These are phyloP conservation scores for Anaeromyces robustus DNA, from an alignment of 192 early-diverging fungal species.

Conservation along the genomic window DNA sequence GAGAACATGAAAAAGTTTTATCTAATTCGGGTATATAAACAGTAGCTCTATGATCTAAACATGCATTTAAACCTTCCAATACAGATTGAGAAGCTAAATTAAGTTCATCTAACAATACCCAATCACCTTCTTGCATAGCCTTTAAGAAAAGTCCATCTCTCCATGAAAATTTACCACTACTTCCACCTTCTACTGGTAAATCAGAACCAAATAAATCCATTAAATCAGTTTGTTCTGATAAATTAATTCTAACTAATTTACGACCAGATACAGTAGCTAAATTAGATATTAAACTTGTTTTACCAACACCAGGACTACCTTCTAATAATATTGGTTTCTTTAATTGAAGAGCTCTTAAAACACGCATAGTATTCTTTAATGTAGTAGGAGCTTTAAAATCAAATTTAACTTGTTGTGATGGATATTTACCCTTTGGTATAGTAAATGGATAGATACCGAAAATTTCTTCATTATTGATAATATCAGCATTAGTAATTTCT, in stretches of 20 bases:
- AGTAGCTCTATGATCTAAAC: slow-evolving; percentile 88
- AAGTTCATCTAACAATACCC: slow-evolving; percentile 94
- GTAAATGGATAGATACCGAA: slow-evolving; percentile 70
- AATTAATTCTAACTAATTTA: slow-evolving; percentile 80
- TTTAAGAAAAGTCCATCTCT: slow-evolving; percentile 91
- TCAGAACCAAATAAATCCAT: slow-evolving; percentile 98
- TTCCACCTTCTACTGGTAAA: slow-evolving; percentile 83
- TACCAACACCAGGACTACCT: slow-evolving; percentile 95
- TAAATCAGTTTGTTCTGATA: slow-evolving; percentile 95
- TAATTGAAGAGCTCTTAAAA: slow-evolving; percentile 80
- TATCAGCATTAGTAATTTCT: not conserved
- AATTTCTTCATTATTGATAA: slow-evolving; percentile 21
- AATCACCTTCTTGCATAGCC: slow-evolving; percentile 89
- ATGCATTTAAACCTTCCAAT: slow-evolving; percentile 95
- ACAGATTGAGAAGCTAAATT: slow-evolving; percentile 98
- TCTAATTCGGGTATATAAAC: slow-evolving; percentile 96
- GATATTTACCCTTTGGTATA: slow-evolving; percentile 44
- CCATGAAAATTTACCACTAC: slow-evolving; percentile 83
- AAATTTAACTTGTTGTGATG: slow-evolving; percentile 43
- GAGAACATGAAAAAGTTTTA: slow-evolving; percentile 57
- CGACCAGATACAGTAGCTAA: slow-evolving; percentile 70
- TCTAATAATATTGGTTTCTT: slow-evolving; percentile 85
- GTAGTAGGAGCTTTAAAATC: slow-evolving; percentile 84
- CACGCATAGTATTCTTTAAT: slow-evolving; percentile 61
- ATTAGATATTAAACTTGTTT: slow-evolving; percentile 74